Conservation (phyloP, 2,329 filamentous ascomycete genomes). For the Stachybotrys chlorohalonatus region DNA sequence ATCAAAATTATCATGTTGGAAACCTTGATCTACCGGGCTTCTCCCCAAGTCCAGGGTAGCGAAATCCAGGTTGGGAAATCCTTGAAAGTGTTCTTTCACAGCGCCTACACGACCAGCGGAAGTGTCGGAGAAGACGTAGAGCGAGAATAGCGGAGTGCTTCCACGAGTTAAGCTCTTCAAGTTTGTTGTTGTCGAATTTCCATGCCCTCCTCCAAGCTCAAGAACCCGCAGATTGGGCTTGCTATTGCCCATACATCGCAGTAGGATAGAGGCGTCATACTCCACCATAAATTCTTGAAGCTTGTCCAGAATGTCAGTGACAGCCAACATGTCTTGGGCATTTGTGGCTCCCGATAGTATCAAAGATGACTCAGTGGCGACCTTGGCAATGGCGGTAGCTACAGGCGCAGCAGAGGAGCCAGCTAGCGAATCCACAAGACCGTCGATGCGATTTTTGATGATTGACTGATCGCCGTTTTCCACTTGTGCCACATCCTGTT, state of each 20-base stretch:
- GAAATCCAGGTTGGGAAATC: constrained; percentile 8
- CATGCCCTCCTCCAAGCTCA: constrained; percentile 21
- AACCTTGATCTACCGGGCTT: constrained; percentile 20
- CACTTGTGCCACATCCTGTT: no score
- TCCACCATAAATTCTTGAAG: constrained; percentile 15
- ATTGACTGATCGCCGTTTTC: no score
- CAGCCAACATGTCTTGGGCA: constrained; percentile 19
- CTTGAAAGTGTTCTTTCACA: constrained; percentile 16
- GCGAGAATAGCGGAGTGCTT: neutral
- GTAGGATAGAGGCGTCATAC: constrained; percentile 9
- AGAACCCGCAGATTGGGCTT: constrained; percentile 23
- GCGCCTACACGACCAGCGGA: constrained; percentile 15
- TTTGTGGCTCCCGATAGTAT: constrained; percentile 8
- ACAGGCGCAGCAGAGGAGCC: neutral
- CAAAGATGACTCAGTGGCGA: neutral
- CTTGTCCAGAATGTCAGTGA: constrained; percentile 17
- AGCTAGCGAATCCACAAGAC: neutral
- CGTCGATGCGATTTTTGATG: no score
- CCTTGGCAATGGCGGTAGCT: neutral
- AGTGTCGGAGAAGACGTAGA: constrained; percentile 22
- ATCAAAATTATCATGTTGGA: constrained; percentile 20
- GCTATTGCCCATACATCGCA: constrained; percentile 13
- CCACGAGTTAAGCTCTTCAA: no score
- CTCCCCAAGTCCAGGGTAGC: constrained; percentile 12
- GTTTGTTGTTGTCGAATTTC: no score